Percentiles rank a stretch among this genome's conserved stretches.
Evolutionary conservation across 148 eudicot genomes (phyloP).

Genomic region (Agrostemma githago): DNA sequence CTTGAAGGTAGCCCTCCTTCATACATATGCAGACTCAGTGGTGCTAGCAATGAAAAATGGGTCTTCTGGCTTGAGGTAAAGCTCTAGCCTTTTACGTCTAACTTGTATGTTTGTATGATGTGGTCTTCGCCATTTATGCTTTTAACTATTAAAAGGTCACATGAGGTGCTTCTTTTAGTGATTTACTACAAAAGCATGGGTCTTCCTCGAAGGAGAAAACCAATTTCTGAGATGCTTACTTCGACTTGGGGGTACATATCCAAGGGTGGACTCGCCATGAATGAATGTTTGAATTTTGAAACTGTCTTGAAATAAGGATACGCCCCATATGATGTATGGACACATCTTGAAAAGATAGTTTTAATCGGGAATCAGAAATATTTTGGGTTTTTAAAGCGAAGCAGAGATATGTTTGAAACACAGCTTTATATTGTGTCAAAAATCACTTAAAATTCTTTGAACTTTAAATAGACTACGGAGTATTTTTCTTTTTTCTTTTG

Average conservation of each 20-base stretch:
- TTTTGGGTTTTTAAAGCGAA: not conserved
- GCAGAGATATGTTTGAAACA: not conserved
- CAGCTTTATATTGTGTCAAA: not conserved
- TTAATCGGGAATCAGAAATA: no score
- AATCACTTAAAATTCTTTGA: not conserved
- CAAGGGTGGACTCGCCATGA: not conserved
- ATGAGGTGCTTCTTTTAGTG: not conserved
- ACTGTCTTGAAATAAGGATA: not conserved
- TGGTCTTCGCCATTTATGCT: not conserved
- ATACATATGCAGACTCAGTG: constrained; percentile 81
- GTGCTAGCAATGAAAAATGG: constrained; percentile 73
- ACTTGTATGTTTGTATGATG: not conserved
- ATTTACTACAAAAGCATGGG: not conserved
- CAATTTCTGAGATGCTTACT: constrained; percentile 5
- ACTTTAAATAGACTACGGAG: not conserved
- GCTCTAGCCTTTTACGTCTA: not conserved
- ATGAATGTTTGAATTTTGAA: no score
- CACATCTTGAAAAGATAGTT: no score
- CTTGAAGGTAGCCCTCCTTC: constrained; percentile 72
- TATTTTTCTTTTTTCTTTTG: no score
- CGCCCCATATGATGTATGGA: not conserved
- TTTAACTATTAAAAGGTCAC: not conserved
- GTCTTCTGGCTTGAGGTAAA: constrained; percentile 94
- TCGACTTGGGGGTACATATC: not conserved
- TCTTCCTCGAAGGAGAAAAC: not conserved